Base-by-base conservation (phyloP, 257 asterid species). In the Thymus mandschuricus region DNA sequence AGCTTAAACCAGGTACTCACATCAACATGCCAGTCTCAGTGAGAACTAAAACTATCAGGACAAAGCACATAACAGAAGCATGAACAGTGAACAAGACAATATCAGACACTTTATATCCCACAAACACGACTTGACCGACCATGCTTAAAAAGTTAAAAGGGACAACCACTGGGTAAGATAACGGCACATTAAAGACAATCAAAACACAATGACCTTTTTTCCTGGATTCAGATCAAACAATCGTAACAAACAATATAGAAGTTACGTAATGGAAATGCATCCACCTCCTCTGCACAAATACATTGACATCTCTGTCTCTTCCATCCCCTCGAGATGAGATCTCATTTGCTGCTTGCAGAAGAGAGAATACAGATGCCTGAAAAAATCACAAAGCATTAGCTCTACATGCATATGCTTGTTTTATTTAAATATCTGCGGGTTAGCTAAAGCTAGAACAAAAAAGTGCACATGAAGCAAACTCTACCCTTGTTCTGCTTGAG, bases 271-370 rank as follows among this genome's bases (percentile, higher is more conserved):
- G n/a, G 60, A 51, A 61, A 68, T 62, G 51, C 68, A 9, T n/a
- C 10, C 80, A 95, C 99, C 99, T 89, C 81, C 93, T 85, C 74
- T 92, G 92, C 41, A 89, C 92, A 82, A 89, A 95, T 66, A 88
- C 79, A 64, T 87, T 87, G 75, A 85, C 86, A 84, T 95, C 96
- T 71, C 83, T 83, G 75, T 89, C 97, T 84, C 98, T 89, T 72
- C 94, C 90, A 75, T 95, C 97, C 68, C 98, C 99, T 79, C 96
- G 87, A 74, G 97, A 91, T 75, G 94, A 87, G 79, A 92, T 80
- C 82, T 95, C 98, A 61, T 51, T 82, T 57, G 88, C 98, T 75
- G 99, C 97, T 83, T 82, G 93, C 66, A 95, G 88, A 66, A 95
- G 88, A 78, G 96, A 85, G 78, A 85, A 89, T 8, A 88, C 98